These are phyloP conservation scores for Thyridium curvatum DNA, from an alignment of 2,329 filamentous ascomycete genomes.

Conservation along the genomic window DNA sequence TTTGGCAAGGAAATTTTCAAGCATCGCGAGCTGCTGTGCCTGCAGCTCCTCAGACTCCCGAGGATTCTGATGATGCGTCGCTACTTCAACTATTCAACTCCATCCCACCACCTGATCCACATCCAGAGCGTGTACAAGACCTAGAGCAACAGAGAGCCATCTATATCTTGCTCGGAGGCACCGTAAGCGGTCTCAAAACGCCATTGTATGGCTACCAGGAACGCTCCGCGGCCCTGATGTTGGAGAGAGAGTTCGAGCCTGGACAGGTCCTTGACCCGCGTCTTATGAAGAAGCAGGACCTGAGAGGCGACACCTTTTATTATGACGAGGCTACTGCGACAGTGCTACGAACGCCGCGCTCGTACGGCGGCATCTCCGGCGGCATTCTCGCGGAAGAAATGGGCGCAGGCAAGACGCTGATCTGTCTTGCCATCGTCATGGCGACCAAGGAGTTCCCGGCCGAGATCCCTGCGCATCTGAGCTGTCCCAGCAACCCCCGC, in stretches of 20 bases:
- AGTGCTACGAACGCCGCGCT: constrained; percentile 58
- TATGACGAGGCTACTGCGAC: constrained; percentile 59
- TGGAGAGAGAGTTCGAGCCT: constrained; percentile 69
- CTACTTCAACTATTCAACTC: constrained; percentile 69
- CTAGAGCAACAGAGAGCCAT: constrained; percentile 46
- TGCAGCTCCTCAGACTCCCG: constrained; percentile 16
- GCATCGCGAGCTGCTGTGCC: constrained; percentile 1
- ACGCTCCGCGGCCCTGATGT: constrained; percentile 74
- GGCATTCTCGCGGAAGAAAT: constrained; percentile 79
- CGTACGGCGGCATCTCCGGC: constrained; percentile 69
- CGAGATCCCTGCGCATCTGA: constrained; percentile 55
- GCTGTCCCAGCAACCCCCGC: constrained; percentile 26
- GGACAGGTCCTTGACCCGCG: constrained; percentile 66
- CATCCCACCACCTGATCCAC: constrained; percentile 61
- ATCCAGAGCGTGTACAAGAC: constrained; percentile 39
- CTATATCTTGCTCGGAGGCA: constrained; percentile 45
- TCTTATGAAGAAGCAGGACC: constrained; percentile 53
- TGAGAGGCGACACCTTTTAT: constrained; percentile 59
- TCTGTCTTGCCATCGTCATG: constrained; percentile 70
- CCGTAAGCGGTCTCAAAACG: constrained; percentile 54
- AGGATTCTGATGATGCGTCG: constrained; percentile 36
- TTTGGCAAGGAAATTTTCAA: constrained; percentile 46
- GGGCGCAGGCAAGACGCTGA: constrained; percentile 82
- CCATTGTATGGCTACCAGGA: constrained; percentile 72
- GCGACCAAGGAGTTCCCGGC: constrained; percentile 67